Evolutionary conservation across 208 protist species (phyloP).

Genomic region (Crithidia fasciculata): DNA sequence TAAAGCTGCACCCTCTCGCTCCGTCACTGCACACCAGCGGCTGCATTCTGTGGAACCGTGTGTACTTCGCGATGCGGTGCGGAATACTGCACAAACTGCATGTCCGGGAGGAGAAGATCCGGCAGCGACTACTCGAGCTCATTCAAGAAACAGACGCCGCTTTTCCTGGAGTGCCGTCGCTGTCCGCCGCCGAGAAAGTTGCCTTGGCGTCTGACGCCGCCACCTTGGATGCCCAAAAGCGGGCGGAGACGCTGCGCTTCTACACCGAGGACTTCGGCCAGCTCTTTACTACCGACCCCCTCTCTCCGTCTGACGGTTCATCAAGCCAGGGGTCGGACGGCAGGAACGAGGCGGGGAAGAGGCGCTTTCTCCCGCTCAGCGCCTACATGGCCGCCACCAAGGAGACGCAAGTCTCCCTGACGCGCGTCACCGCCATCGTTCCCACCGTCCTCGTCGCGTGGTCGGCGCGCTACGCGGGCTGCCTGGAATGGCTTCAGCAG

Average conservation of each 20-base stretch:
- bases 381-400: constrained; percentile 56
- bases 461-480: constrained; percentile 62
- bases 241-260: constrained; percentile 25
- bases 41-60: constrained; percentile 61
- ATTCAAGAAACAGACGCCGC: constrained; percentile 31
- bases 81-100: constrained; percentile 69
- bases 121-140: constrained; percentile 61
- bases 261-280: constrained; percentile 32
- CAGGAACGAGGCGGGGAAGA: not conserved
- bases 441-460: constrained; percentile 83
- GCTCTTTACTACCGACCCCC: constrained; percentile 10
- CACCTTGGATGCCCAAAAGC: not conserved
- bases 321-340: too few species aligned
- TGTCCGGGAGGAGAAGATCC: constrained; percentile 57
- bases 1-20: constrained; percentile 66
- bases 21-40: constrained; percentile 46
- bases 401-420: constrained; percentile 64
- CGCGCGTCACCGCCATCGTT: constrained; percentile 51
- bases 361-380: constrained; percentile 22
- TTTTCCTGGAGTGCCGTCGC: constrained; percentile 32
- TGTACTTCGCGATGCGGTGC: constrained; percentile 74
- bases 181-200: not conserved
- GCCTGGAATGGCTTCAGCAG: constrained; percentile 64
- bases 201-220: not conserved
- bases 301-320: too few species aligned